Evolutionary conservation across 495 filamentous ascomycete species (phyloP).

Genomic region (Penicillium paxilli): DNA sequence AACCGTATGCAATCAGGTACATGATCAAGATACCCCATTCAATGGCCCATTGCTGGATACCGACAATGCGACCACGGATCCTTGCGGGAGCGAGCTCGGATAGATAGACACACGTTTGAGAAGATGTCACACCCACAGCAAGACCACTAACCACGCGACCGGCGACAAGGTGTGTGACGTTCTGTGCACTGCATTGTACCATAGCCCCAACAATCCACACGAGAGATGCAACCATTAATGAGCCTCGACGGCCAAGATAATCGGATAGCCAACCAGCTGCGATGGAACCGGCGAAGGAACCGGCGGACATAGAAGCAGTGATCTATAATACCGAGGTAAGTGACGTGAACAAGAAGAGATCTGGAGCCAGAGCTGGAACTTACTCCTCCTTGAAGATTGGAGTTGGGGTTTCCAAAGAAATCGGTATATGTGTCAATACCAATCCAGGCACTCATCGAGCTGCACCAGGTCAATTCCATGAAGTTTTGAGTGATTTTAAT

Average conservation of each 20-base stretch:
- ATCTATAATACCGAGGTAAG: constrained; percentile 23
- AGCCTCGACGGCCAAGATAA: constrained; percentile 61
- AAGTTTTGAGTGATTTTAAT: background rate
- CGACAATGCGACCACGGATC: constrained; percentile 67
- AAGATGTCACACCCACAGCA: constrained; percentile 72
- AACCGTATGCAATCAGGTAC: constrained; percentile 62
- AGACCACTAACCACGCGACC: constrained; percentile 73
- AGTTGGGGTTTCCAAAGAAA: constrained; percentile 66
- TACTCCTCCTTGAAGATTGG: constrained; percentile 59
- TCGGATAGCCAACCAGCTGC: constrained; percentile 67
- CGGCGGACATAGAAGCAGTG: constrained; percentile 61
- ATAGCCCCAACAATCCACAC: constrained; percentile 72
- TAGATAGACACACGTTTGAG: constrained; percentile 80
- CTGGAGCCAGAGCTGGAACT: constrained; percentile 1
- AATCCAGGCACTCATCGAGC: constrained; percentile 72
- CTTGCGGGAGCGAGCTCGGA: constrained; percentile 70
- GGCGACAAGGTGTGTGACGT: constrained; percentile 63
- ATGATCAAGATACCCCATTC: constrained; percentile 69
- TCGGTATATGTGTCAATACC: constrained; percentile 66
- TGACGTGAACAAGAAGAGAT: background rate
- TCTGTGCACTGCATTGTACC: constrained; percentile 62
- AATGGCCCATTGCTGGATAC: constrained; percentile 76
- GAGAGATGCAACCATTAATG: constrained; percentile 65
- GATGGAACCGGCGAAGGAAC: constrained; percentile 64
- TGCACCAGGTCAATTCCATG: constrained; percentile 3